Conservation (phyloP, 139 green algal genomes). For the Yamagishiella unicocca region DNA sequence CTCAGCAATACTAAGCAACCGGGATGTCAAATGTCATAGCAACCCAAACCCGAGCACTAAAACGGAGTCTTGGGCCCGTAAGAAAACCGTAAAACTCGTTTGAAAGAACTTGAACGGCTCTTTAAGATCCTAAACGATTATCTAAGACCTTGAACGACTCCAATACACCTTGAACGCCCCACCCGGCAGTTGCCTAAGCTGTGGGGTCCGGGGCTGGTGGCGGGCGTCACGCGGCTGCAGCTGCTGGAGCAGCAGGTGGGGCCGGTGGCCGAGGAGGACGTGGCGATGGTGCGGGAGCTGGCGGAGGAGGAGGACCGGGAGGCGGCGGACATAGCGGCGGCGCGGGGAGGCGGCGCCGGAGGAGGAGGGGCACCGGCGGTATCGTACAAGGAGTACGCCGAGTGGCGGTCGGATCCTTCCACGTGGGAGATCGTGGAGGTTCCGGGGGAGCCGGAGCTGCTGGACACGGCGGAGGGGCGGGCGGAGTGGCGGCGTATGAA, state of each 20-base stretch:
- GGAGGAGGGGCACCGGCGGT: no score
- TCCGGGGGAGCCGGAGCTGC: background rate
- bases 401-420: background rate
- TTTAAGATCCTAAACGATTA: no score
- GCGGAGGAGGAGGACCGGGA: background rate
- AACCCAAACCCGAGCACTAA: no score
- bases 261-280: background rate
- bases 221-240: background rate
- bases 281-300: background rate
- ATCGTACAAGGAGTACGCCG: constrained; percentile 30
- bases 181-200: constrained; percentile 26
- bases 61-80: no score
- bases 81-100: no score
- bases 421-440: constrained; percentile 1
- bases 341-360: background rate
- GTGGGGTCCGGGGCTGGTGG: constrained; percentile 30
- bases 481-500: constrained; percentile 26
- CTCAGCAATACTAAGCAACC: no score
- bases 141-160: no score
- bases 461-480: constrained; percentile 16
- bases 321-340: background rate
- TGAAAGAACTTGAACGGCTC: no score
- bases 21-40: no score
- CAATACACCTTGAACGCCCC: no score
- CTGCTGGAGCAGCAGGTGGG: background rate